These are phyloP conservation scores for Zopfia rhizophila DNA, from an alignment of 2,329 filamentous ascomycete genomes.

Conservation along the genomic window DNA sequence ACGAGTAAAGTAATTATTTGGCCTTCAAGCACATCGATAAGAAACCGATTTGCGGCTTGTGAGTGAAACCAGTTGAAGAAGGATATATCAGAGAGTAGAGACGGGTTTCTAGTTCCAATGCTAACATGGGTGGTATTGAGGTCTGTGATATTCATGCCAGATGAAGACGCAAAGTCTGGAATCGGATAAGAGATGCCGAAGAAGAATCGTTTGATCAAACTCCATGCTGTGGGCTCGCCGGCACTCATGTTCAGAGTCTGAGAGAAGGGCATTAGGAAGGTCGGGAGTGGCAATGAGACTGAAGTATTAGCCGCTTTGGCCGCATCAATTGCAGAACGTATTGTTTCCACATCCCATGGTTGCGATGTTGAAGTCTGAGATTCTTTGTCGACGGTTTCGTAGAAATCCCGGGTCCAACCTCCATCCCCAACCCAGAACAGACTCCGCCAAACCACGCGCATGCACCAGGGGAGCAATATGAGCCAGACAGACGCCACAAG, in stretches of 20 bases:
- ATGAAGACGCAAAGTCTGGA: constrained; percentile 37
- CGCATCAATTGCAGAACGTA: constrained; percentile 31
- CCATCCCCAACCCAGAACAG: constrained; percentile 94
- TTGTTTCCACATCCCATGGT: constrained; percentile 27
- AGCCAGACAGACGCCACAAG: constrained; percentile 91
- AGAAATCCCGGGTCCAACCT: constrained; percentile 66
- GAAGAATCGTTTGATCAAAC: constrained; percentile 57
- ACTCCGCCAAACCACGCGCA: constrained; percentile 91
- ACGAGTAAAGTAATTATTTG: constrained; percentile 93
- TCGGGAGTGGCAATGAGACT: constrained; percentile 34
- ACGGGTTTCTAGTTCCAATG: constrained; percentile 41
- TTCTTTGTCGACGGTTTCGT: constrained; percentile 28
- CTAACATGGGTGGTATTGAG: constrained; percentile 40
- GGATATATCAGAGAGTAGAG: constrained; percentile 66
- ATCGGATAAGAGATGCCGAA: constrained; percentile 41
- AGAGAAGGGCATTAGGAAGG: constrained; percentile 49
- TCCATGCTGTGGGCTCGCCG: constrained; percentile 58
- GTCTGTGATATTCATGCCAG: constrained; percentile 32
- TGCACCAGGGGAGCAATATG: constrained; percentile 85
- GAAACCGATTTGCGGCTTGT: constrained; percentile 76
- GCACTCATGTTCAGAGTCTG: constrained; percentile 55
- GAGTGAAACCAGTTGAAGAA: constrained; percentile 65
- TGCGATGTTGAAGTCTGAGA: constrained; percentile 4
- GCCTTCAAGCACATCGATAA: constrained; percentile 88
- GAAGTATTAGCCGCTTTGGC: constrained; percentile 32